Conservation (phyloP, 164 flowering plant species). For the Sextonia rubra region DNA sequence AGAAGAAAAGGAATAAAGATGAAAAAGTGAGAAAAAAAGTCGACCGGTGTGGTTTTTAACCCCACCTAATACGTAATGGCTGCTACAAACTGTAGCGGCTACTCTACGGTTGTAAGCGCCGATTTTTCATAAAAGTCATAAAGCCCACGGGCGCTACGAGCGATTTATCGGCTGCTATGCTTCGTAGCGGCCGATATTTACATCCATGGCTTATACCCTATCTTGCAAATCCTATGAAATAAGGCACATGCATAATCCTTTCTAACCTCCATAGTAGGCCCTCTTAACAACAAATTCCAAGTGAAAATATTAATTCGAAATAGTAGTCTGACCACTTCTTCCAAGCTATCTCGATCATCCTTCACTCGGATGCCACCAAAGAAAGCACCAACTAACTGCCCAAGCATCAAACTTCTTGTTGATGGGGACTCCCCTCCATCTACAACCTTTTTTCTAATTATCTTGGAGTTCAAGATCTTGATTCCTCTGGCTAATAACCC, state of each 20-base stretch:
- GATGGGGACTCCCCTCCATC: conserved; percentile 15
- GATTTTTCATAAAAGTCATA: too few species aligned
- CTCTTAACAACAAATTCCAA: conserved; percentile 63
- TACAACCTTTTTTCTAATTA: neutral
- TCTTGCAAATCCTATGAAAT: conserved; percentile 36
- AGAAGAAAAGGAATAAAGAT: too few species aligned
- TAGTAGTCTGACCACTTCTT: conserved; percentile 41
- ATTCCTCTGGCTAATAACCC: conserved; percentile 8
- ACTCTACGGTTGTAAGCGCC: too few species aligned
- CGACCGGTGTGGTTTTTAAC: too few species aligned
- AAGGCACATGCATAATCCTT: conserved; percentile 40
- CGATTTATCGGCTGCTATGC: too few species aligned
- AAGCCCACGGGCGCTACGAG: too few species aligned
- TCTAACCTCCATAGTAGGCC: conserved; percentile 18
- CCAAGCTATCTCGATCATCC: conserved; percentile 32
- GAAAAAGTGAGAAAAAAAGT: too few species aligned
- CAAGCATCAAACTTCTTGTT: conserved; percentile 28
- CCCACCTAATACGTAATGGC: too few species aligned
- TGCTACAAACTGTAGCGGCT: too few species aligned
- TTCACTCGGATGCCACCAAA: conserved; percentile 28
- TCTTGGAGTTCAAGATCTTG: neutral
- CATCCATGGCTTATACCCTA: conserved; percentile 70
- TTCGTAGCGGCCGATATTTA: too few species aligned
- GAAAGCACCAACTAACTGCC: conserved; percentile 48
- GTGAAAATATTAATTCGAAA: conserved; percentile 52